Evolutionary conservation across 208 protist species (phyloP), one percentile per base, ranked within the genome.

Genomic region (Acanthamoeba divionensis): DNA sequence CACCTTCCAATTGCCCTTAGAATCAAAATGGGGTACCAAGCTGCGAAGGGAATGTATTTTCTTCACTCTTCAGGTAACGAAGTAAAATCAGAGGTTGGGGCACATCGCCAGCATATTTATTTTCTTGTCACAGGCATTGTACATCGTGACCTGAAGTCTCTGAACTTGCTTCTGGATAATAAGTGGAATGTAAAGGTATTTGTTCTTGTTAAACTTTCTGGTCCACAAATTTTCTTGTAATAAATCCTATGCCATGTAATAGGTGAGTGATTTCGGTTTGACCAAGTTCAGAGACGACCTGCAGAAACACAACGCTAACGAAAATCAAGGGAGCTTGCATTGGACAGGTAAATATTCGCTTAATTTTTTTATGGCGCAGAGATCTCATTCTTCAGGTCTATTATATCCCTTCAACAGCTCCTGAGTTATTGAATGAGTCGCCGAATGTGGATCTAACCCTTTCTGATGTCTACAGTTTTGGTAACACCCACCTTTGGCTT

Each of bases 21-120:
- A 29, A 24, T 36, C 36, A 50, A 55, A 36, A 80, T 80, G 26
- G 71, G 47, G 44, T 48, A 80, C 8, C 69, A 80, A 24, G 36
- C 69, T 13, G 29, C 69, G 4, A 80, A 80, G n/a, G 69, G 69
- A 24, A 80, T 80, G 69, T 45, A 80, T n/a, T 80, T 80, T 45
- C 71, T 60, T n/a, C 69, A 80, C 24, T 80, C 69, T 0, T 80
- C 69, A 31, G 69, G 69, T 41, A 6, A 5, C 2, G 1, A n/a
- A n/a, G n/a, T n/a, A n/a, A n/a, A n/a, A n/a, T n/a, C n/a, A n/a
- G n/a, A n/a, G n/a, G n/a, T n/a, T n/a, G n/a, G n/a, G n/a, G 1
- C 36, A 41, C 1, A 41, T 6, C 5, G 2, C 5, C 2, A 6
- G 4, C 18, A 12, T 12, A 5, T 12, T 63, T 12, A 29, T 0